Percentiles rank a stretch among this genome's conserved stretches.
phyloP scores from a whole-genome alignment of 1,284 basidiomycete genomes.

The Ganoderma lingzhi region DNA sequence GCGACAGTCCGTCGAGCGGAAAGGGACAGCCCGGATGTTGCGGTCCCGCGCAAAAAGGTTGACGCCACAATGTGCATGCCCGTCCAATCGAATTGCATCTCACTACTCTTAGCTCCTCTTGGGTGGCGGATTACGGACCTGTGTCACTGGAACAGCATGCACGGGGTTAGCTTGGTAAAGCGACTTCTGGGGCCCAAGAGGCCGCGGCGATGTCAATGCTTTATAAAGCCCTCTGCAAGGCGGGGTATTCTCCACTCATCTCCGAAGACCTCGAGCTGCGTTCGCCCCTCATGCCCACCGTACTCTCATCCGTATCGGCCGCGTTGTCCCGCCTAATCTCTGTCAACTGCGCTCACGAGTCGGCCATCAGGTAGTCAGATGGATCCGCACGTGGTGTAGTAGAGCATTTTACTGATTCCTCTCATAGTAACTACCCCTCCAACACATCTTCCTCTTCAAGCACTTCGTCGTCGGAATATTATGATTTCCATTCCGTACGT shows the following conservation, averaged over 20 bases:
- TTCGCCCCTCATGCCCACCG: not conserved
- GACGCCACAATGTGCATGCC: not conserved
- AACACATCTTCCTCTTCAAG: not conserved
- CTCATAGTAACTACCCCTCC: not conserved
- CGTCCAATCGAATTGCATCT: not conserved
- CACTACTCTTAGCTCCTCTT: not conserved
- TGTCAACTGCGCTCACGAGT: not conserved
- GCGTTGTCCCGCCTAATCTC: not conserved
- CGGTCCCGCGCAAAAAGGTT: not conserved
- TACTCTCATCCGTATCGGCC: not conserved
- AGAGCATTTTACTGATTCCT: not conserved
- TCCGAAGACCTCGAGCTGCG: not conserved
- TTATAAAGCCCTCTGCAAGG: not conserved
- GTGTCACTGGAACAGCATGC: not conserved
- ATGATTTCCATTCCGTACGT: not conserved
- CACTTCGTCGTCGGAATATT: not conserved
- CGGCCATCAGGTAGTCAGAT: not conserved
- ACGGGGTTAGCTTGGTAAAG: not conserved
- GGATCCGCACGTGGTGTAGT: not conserved
- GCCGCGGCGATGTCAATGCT: not conserved
- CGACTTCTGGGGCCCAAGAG: not conserved
- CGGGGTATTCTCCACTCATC: not conserved
- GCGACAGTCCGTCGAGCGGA: not conserved
- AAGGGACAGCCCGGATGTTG: not conserved
- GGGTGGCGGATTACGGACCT: not conserved